A percentile compares a stretch with the other conserved stretches of the same genome.
Evolutionary conservation across 2,329 filamentous ascomycete genomes (phyloP).

Genomic region (Calonectria montana): DNA sequence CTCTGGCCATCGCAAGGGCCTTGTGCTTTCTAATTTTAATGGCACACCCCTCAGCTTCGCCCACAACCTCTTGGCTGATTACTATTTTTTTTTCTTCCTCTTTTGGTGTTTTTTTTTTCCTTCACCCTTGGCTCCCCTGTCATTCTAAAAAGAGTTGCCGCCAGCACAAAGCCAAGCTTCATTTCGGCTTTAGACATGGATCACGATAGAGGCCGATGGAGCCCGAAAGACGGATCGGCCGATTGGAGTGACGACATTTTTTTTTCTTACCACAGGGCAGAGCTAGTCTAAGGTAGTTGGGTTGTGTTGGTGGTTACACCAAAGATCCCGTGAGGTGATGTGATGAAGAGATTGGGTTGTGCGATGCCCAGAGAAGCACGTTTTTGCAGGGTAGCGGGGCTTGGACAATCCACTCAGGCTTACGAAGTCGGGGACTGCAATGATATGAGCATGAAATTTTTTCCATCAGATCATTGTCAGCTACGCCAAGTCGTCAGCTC

Average conservation of each 20-base stretch:
- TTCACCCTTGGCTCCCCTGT: not conserved
- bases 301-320: conserved; percentile 18
- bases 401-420: not conserved
- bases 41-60: conserved; percentile 30
- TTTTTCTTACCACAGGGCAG: not conserved
- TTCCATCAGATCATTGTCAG: conserved; percentile 9
- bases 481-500: conserved; percentile 6
- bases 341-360: conserved; percentile 44
- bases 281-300: conserved; percentile 15
- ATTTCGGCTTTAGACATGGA: conserved; percentile 33
- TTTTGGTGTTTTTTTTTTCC: conserved; percentile 4
- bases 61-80: not conserved
- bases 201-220: conserved; percentile 9
- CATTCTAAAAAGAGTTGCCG: conserved; percentile 30
- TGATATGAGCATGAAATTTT: conserved; percentile 12
- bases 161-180: conserved; percentile 36
- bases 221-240: conserved; percentile 31
- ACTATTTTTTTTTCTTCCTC: conserved; percentile 24
- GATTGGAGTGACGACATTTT: conserved; percentile 38
- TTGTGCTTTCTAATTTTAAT: conserved; percentile 21
- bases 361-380: conserved; percentile 25
- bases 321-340: conserved; percentile 36
- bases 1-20: conserved; percentile 6
- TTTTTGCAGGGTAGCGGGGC: conserved; percentile 32
- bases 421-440: not conserved